Evolutionary conservation across 1,139 yeast genomes (phyloP), one percentile per base, ranked within the genome.

Genomic region (Sugiyamaella paludigena): DNA sequence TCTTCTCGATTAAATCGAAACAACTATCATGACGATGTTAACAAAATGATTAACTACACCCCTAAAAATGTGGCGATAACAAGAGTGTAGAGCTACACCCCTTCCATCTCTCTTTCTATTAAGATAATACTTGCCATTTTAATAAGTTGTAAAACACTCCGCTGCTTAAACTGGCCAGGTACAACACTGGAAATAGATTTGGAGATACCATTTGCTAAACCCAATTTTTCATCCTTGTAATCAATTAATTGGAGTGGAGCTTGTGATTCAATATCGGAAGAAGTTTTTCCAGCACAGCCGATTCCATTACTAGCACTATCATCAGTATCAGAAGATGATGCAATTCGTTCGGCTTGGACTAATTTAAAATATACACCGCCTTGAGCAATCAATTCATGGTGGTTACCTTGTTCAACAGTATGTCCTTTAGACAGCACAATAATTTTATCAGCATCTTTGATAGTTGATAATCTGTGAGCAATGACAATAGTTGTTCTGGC

Each of bases 391-490:
- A 76, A 61, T 29, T 68, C 69, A 9, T 59, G 49, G 56, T 69
- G 78, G 4, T 66, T 64, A 1, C 80, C 77, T 52, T 65, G 65
- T 53, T 73, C 77, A n/a, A 70, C 57, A 45, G 73, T 69, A 27
- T 55, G 58, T n/a, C 76, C 77, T 47, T 60, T 60, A 28, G 65
- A 57, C 74, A 72, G 70, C 33, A 72, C 76, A 7, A 72, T 72
- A 49, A 72, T 71, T 48, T 66, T 63, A 56, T 72, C 70, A 8
- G 76, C 76, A 45, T 70, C 71, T 59, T 77, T 80, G 50, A 85
- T 84, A 2, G 92, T 84, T 7, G 88, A 81, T 50, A 86, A 68
- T 56, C 92, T 75, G 66, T 84, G 92, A 2, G 92, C 92, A 63
- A 86, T 83, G 12, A 86, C 81, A 42, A 85, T 83, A 2, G 88